Base-by-base conservation (phyloP, 179 eudicot genomes). In the Heliamphora pulchella region DNA sequence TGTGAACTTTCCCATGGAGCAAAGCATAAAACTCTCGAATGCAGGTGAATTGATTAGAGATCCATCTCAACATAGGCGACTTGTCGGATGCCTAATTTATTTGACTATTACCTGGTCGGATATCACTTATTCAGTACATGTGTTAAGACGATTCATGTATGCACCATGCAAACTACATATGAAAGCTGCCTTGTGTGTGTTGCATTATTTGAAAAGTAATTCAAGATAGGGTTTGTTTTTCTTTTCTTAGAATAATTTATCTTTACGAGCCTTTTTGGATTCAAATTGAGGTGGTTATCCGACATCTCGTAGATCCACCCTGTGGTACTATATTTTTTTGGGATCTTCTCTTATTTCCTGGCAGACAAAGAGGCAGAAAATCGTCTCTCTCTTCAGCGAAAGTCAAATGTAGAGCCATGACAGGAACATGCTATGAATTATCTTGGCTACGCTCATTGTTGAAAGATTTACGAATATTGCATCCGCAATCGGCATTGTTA, bases 71-170 rank as follows among this genome's bases (percentile, higher is more conserved):
- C 31, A 31, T 31, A 31, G 31, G 31, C 31, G 31, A 31, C 31
- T 31, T 31, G 31, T 31, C 0, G 31, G 0, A 31, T 0, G 31
- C 31, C 31, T 31, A 0, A 31, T 31, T 74, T 74, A 74, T 17
- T 41, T 74, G 7, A 74, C 44, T 18, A 44, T 74, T 31, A 18
- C 63, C 8, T 6, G 78, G 8, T 66, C 48, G 5, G 48, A 75
- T 55, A 55, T 75, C 20, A 57, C 50, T 31, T 31, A 31, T 31
- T 31, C 31, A 31, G 0, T 31, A 31, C 31, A 31, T 31, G 31
- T 31, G 31, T 39, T 75, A 47, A 55, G 65, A 43, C 5, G 18
- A 75, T 75, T 54, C 15, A 75, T 75, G 66, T 66, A 75, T 11
- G 10, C 13, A 54, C 75, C 75, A 2, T 59, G 58, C 4, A n/a